Evolutionary conservation across 2,329 filamentous ascomycete genomes (phyloP).

Genomic region (Lecanoromycetidae sp.): DNA sequence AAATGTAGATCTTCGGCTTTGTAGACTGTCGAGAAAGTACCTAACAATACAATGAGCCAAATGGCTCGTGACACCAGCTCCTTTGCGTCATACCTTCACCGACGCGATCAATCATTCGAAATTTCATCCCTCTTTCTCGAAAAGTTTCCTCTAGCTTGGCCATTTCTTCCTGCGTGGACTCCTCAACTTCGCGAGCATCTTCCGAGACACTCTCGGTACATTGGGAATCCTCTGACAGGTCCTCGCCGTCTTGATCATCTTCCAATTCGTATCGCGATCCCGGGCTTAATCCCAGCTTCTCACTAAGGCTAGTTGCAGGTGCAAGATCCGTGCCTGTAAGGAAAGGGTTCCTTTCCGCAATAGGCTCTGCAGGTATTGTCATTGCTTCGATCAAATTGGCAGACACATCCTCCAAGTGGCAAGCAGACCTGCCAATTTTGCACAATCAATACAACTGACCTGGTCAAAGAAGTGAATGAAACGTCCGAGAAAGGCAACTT

Average conservation of each 20-base stretch:
- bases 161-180: slow-evolving; percentile 68
- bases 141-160: slow-evolving; percentile 70
- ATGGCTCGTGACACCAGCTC: background rate
- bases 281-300: background rate
- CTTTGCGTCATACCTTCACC: slow-evolving; percentile 60
- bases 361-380: background rate
- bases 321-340: slow-evolving; percentile 4
- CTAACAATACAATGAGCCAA: slow-evolving; percentile 35
- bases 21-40: slow-evolving; percentile 97
- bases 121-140: slow-evolving; percentile 68
- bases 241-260: slow-evolving; percentile 1
- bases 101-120: slow-evolving; percentile 88
- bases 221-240: slow-evolving; percentile 11
- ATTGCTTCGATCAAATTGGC: background rate
- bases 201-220: slow-evolving; percentile 7
- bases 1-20: slow-evolving; percentile 92
- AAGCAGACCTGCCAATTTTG: too few species aligned
- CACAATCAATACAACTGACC: background rate
- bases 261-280: background rate
- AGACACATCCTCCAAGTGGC: too few species aligned
- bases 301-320: background rate
- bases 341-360: slow-evolving; percentile 8
- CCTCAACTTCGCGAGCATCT: slow-evolving; percentile 2
- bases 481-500: too few species aligned
- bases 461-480: too few species aligned